Evolutionary conservation across 2,329 filamentous ascomycete genomes (phyloP), one percentile per base, ranked within the genome.

Genomic region (Claviceps digitariae): DNA sequence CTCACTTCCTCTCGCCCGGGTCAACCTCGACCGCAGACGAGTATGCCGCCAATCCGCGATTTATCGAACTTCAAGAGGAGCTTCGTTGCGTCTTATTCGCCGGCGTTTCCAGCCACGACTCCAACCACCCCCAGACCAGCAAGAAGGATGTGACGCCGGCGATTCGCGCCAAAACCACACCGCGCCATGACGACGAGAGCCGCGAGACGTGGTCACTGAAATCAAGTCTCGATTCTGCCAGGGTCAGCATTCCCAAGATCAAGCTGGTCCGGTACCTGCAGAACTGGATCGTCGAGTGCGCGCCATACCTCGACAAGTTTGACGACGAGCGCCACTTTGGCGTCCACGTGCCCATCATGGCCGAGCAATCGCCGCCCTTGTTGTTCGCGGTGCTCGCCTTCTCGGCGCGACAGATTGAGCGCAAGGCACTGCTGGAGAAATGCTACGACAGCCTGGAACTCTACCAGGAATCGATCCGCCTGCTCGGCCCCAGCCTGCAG

Each of bases 251-350:
- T 9, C 63, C 63, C 2, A 59, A 57, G 51, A 62, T 58, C 44
- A 58, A 49, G 52, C 58, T 59, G 43, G 59, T 58, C 50, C 57
- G 54, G 34, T 74, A 72, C 50, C 59, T 75, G 38, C 70, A 73
- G 44, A 72, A 77, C 46, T 80, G 76, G 62, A 70, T 79, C 23
- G 70, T 72, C 1, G 71, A 78, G 53, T 72, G 78, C 43, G 76
- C 76, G 3, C 71, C 64, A 1, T 62, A 64, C 27, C 56, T 81
- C 3, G 78, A 81, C 58, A 81, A 78, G 62, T 79, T 79, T 51
- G 77, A 81, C 54, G 67, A 69, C 29, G 65, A 73, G 15, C 72
- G 73, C 13, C 72, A 73, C 46, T 81, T 81, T 58, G 73, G 74
- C 20, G 71, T 74, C 1, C 69, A 75, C 12, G 65, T 81, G 2